These are phyloP conservation scores for Cystofilobasidium ferigula DNA, from an alignment of 768 basidiomycete species.

Conservation along the genomic window DNA sequence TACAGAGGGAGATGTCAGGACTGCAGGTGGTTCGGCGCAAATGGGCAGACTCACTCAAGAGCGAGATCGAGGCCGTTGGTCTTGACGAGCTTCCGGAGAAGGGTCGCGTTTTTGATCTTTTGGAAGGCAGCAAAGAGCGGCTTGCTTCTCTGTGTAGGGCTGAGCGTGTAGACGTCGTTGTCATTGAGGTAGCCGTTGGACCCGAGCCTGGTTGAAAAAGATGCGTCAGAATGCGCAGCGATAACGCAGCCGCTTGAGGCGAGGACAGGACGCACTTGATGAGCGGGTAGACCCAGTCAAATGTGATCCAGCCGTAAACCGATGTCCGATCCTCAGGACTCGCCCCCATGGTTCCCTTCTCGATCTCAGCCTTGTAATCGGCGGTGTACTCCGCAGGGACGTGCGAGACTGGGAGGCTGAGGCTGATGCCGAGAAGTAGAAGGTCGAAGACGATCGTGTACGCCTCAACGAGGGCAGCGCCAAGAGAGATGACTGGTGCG, in stretches of 20 bases:
- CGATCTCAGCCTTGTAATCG: constrained; percentile 6
- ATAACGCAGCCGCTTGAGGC: too few species aligned
- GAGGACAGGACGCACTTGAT: constrained; percentile 23
- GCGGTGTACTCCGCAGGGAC: constrained; percentile 13
- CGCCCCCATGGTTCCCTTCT: constrained; percentile 8
- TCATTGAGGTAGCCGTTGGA: constrained; percentile 20
- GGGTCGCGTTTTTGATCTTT: neutral
- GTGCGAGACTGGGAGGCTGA: constrained; percentile 9
- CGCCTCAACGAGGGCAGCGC: neutral
- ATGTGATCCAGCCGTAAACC: constrained; percentile 22
- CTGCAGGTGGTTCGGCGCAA: too few species aligned
- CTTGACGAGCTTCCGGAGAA: constrained; percentile 1
- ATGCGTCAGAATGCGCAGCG: too few species aligned
- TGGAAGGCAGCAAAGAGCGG: constrained; percentile 8
- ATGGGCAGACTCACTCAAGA: too few species aligned
- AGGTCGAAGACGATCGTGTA: neutral
- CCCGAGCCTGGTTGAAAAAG: constrained; percentile 14
- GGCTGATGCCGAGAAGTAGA: neutral
- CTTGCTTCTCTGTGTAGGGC: constrained; percentile 17
- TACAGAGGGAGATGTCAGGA: too few species aligned
- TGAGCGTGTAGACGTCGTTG: constrained; percentile 16
- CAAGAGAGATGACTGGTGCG: neutral
- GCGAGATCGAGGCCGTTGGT: constrained; percentile 18
- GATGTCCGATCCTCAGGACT: constrained; percentile 15
- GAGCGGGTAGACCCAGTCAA: constrained; percentile 20